phyloP scores from a whole-genome alignment of 2,329 filamentous ascomycete species.

The Fusarium vanettenii region DNA sequence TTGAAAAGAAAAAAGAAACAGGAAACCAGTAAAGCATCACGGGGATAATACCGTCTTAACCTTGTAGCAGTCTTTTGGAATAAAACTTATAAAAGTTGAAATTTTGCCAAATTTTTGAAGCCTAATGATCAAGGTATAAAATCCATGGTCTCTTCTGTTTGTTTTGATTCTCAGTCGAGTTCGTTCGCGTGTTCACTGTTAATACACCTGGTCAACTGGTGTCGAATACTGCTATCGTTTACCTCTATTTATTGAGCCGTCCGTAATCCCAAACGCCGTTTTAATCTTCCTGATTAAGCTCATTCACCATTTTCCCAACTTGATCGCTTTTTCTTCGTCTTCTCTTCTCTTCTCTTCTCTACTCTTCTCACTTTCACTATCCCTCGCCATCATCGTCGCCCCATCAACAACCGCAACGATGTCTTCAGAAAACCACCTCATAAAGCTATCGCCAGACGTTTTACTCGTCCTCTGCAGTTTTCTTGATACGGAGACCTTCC shows the following conservation, averaged over 20 bases:
- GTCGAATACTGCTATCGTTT: neutral
- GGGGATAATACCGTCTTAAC: no score
- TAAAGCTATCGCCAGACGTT: neutral
- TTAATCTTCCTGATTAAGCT: neutral
- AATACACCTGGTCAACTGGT: neutral
- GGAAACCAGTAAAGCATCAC: no score
- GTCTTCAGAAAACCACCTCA: neutral
- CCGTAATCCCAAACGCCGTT: neutral
- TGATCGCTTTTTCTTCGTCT: neutral
- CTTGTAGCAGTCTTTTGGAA: neutral
- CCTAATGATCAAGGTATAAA: neutral
- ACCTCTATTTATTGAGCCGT: neutral
- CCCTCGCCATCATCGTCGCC: neutral
- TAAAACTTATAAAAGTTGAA: neutral
- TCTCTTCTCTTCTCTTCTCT: neutral
- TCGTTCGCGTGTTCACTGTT: neutral
- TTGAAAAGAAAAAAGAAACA: no score
- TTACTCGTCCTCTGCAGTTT: neutral
- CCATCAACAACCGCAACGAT: neutral
- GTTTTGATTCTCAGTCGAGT: neutral
- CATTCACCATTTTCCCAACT: no score
- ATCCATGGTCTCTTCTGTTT: neutral
- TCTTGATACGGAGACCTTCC: neutral
- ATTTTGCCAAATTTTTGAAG: neutral
- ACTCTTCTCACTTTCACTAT: neutral